Percentiles rank a stretch among this genome's conserved stretches.
These are phyloP conservation scores for Pichia sp. DNA, from an alignment of 1,139 yeast species.

Conservation along the genomic window DNA sequence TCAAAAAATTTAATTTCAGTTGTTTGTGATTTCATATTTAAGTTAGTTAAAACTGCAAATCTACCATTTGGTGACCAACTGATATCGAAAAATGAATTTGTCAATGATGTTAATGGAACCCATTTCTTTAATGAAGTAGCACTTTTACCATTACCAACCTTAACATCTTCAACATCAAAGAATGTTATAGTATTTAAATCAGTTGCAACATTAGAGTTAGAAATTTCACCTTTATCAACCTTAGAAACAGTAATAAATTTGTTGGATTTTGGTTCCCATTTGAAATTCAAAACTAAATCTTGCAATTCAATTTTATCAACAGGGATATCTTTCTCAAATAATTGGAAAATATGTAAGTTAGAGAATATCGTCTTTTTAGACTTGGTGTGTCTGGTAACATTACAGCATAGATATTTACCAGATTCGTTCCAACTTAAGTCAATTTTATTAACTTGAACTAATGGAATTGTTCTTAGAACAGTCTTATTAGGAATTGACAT, in stretches of 20 bases:
- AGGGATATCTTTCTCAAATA: slow-evolving; percentile 84
- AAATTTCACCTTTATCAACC: slow-evolving; percentile 38
- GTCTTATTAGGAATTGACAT: slow-evolving; percentile 83
- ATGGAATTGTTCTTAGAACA: slow-evolving; percentile 82
- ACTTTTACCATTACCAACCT: slow-evolving; percentile 27
- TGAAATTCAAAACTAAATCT: slow-evolving; percentile 81
- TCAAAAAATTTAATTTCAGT: slow-evolving; percentile 85
- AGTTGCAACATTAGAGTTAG: slow-evolving; percentile 57
- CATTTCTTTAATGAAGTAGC: slow-evolving; percentile 43
- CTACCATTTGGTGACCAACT: slow-evolving; percentile 94
- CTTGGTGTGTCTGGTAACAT: slow-evolving; percentile 95
- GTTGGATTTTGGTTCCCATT: slow-evolving; percentile 94
- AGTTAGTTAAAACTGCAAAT: slow-evolving; percentile 71
- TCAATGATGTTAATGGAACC: slow-evolving; percentile 49
- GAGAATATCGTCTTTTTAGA: slow-evolving; percentile 89
- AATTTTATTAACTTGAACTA: slow-evolving; percentile 92
- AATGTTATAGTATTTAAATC: slow-evolving; percentile 70
- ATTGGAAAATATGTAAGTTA: slow-evolving; percentile 85
- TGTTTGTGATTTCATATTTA: slow-evolving; percentile 34
- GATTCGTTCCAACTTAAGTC: slow-evolving; percentile 92
- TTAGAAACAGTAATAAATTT: slow-evolving; percentile 74
- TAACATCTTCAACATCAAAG: slow-evolving; percentile 66
- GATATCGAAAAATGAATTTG: slow-evolving; percentile 49
- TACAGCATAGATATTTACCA: slow-evolving; percentile 80
- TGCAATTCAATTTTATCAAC: slow-evolving; percentile 91